These are phyloP conservation scores for Stemphylium vesicarium DNA, from an alignment of 2,329 filamentous ascomycete species.

Conservation along the genomic window DNA sequence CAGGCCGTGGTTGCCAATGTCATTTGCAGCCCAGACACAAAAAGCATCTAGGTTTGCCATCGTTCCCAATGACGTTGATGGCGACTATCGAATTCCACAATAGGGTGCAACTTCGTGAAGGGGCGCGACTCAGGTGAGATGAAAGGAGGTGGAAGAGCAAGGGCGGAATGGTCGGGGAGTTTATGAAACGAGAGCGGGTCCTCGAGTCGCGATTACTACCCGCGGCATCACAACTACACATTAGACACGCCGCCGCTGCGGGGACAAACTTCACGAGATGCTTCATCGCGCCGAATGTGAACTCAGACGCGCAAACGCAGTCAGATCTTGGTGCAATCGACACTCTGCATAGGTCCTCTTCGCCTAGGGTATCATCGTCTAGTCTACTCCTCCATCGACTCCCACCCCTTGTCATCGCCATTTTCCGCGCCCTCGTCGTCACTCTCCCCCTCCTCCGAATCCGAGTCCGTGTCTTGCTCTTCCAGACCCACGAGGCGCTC, in stretches of 20 bases:
- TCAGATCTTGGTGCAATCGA: background rate
- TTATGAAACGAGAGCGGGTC: constrained; percentile 19
- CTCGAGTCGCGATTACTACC: background rate
- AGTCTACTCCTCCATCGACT: constrained; percentile 53
- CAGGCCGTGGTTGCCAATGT: background rate
- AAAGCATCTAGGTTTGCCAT: background rate
- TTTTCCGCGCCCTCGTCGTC: constrained; percentile 50
- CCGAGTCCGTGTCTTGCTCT: constrained; percentile 69
- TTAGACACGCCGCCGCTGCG: background rate
- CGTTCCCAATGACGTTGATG: background rate
- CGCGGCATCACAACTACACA: constrained; percentile 2
- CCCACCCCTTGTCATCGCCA: constrained; percentile 45
- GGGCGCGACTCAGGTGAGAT: constrained; percentile 16
- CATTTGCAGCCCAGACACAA: background rate
- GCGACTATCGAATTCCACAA: background rate
- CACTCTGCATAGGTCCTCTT: background rate
- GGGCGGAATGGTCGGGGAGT: constrained; percentile 11
- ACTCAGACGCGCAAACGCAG: background rate
- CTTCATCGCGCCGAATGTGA: background rate
- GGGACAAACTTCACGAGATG: constrained; percentile 3
- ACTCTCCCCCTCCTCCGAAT: constrained; percentile 58
- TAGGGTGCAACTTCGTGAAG: background rate
- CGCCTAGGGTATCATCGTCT: constrained; percentile 27
- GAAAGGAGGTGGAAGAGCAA: constrained; percentile 17
- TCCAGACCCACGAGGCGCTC: constrained; percentile 80